These are phyloP conservation scores for Fereydounia khargensis DNA, from an alignment of 1,284 basidiomycete genomes.

Conservation along the genomic window DNA sequence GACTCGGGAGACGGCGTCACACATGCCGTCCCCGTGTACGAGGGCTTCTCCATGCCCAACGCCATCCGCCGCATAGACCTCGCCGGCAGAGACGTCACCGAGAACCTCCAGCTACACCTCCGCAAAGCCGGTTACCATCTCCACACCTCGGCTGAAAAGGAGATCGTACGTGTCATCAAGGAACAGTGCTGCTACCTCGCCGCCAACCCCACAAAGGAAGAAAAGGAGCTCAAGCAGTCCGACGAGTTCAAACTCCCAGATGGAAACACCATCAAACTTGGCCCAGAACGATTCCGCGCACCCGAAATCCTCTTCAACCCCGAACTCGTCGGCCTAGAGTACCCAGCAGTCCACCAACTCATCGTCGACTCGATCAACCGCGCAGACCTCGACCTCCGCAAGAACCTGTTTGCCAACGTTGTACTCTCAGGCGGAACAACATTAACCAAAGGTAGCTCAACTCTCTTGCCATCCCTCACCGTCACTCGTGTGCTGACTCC, in stretches of 20 bases:
- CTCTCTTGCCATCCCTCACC: background rate
- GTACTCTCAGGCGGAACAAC: constrained; percentile 96
- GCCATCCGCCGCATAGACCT: constrained; percentile 93
- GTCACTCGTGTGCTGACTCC: background rate
- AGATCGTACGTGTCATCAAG: constrained; percentile 95
- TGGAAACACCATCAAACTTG: constrained; percentile 90
- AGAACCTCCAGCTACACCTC: constrained; percentile 87
- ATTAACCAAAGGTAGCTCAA: constrained; percentile 52
- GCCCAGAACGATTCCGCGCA: constrained; percentile 90
- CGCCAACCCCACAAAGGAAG: constrained; percentile 84
- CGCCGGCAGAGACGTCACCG: constrained; percentile 91
- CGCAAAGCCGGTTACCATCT: constrained; percentile 92
- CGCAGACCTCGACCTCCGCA: constrained; percentile 75
- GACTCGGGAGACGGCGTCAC: constrained; percentile 99
- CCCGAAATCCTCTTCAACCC: constrained; percentile 98
- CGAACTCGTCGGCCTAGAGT: constrained; percentile 92
- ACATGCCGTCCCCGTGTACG: constrained; percentile 97
- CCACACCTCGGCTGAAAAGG: constrained; percentile 93
- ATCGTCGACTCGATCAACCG: constrained; percentile 61
- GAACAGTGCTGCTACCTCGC: constrained; percentile 97
- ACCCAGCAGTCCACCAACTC: constrained; percentile 94
- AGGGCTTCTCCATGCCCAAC: constrained; percentile 98
- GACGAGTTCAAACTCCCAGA: constrained; percentile 95
- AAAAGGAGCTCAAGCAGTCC: constrained; percentile 70
- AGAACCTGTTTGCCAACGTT: constrained; percentile 92